phyloP scores from a whole-genome alignment of 2,329 filamentous ascomycete species.

The Nectriaceae sp. region DNA sequence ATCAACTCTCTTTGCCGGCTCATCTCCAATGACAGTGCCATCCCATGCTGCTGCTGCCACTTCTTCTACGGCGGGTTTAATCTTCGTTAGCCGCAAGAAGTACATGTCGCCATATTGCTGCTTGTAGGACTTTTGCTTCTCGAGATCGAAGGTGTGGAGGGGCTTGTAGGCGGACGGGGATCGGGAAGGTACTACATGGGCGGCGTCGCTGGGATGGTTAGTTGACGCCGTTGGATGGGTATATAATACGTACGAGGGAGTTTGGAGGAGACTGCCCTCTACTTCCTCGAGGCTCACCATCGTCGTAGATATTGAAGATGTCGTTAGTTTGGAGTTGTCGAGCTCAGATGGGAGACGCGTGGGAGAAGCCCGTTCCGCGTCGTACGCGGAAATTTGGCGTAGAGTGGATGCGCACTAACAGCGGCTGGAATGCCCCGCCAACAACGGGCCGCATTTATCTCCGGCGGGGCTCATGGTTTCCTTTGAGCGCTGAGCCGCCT shows the following conservation, averaged over 20 bases:
- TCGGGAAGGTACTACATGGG: constrained; percentile 50
- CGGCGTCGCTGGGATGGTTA: constrained; percentile 31
- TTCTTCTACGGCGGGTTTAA: constrained; percentile 80
- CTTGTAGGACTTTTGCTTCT: constrained; percentile 74
- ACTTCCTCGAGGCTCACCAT: constrained; percentile 40
- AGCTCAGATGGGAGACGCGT: constrained; percentile 18
- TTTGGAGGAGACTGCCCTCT: constrained; percentile 34
- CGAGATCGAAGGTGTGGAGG: constrained; percentile 72
- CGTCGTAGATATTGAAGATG: constrained; percentile 6
- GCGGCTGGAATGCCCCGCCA: neutral
- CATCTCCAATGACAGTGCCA: constrained; percentile 74
- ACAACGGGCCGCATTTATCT: neutral
- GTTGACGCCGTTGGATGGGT: neutral
- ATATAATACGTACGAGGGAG: constrained; percentile 31
- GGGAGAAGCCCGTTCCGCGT: constrained; percentile 19
- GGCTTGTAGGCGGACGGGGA: constrained; percentile 67
- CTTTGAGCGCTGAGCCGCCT: neutral
- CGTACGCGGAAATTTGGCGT: constrained; percentile 26
- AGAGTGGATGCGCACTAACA: constrained; percentile 21
- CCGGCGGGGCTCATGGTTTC: neutral
- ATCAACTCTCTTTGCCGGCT: constrained; percentile 75
- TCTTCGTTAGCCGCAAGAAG: constrained; percentile 83
- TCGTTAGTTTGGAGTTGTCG: neutral
- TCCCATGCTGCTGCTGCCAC: constrained; percentile 77
- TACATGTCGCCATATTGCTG: constrained; percentile 99